A percentile compares a stretch with the other conserved stretches of the same genome.
Evolutionary conservation across 495 filamentous ascomycete species (phyloP).

Genomic region (Aspergillus nanangensis): DNA sequence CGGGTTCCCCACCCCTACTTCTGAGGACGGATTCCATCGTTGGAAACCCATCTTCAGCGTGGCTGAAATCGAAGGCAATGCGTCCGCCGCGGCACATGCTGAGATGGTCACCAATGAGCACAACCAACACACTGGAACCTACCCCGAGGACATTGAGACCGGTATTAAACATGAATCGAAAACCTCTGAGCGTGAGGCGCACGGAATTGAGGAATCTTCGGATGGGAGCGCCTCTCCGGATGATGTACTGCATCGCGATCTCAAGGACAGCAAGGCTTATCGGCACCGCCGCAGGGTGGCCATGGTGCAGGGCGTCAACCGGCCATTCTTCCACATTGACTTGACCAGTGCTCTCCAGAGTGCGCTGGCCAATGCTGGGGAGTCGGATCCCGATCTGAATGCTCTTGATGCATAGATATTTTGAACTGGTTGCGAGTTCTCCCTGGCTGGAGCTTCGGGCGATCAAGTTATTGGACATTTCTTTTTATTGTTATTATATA

Average conservation of each 20-base stretch:
- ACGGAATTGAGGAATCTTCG: slow-evolving; percentile 28
- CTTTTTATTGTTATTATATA: slow-evolving; percentile 1
- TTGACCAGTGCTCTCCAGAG: slow-evolving; percentile 88
- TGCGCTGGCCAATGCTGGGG: slow-evolving; percentile 63
- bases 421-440: background rate
- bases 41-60: slow-evolving; percentile 98
- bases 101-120: slow-evolving; percentile 54
- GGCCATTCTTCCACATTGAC: slow-evolving; percentile 93
- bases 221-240: slow-evolving; percentile 27
- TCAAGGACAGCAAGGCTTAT: slow-evolving; percentile 44
- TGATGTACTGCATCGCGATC: slow-evolving; percentile 41
- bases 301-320: slow-evolving; percentile 76
- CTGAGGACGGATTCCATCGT: slow-evolving; percentile 51
- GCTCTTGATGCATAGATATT: slow-evolving; percentile 2
- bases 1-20: slow-evolving; percentile 72
- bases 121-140: slow-evolving; percentile 22
- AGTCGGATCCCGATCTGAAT: slow-evolving; percentile 1
- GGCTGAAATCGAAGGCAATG: slow-evolving; percentile 73
- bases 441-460: slow-evolving; percentile 2
- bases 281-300: slow-evolving; percentile 46
- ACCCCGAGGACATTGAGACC: slow-evolving; percentile 37
- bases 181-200: slow-evolving; percentile 26
- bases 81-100: slow-evolving; percentile 61
- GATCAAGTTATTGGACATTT: background rate
- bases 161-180: slow-evolving; percentile 24